Conservation (phyloP, 345 rosid species). For the Turnera subulata region DNA sequence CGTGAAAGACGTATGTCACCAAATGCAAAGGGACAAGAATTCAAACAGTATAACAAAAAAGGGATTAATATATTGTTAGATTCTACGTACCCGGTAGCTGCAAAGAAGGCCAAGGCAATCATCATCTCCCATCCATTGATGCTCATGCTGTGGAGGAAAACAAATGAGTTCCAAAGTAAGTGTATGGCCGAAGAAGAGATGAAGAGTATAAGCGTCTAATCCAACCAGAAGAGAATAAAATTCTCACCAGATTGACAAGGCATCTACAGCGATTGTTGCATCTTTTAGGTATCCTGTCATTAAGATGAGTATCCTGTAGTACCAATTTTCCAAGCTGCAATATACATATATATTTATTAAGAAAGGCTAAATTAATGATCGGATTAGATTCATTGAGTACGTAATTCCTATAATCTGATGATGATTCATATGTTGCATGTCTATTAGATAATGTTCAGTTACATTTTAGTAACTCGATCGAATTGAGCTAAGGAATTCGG, state of each 20-base stretch:
- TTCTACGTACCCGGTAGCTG: conserved; percentile 37
- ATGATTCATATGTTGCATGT: too few relatives aligned
- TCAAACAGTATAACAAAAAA: too few relatives aligned
- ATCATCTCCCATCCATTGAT: conserved; percentile 52
- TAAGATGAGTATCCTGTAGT: conserved; percentile 58
- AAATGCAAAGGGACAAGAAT: too few relatives aligned
- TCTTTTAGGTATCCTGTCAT: conserved; percentile 59
- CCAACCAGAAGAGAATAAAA: neutral
- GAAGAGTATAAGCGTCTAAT: neutral
- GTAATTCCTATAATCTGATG: too few relatives aligned
- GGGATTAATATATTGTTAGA: too few relatives aligned
- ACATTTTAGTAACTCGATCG: too few relatives aligned
- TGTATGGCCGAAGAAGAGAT: neutral
- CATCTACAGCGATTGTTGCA: conserved; percentile 56
- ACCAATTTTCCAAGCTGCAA: conserved; percentile 71
- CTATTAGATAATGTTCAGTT: too few relatives aligned
- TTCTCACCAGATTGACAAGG: conserved; percentile 38
- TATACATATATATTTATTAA: neutral
- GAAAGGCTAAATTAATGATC: too few relatives aligned
- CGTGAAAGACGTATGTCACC: too few relatives aligned
- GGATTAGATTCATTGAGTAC: too few relatives aligned
- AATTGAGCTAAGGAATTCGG: neutral
- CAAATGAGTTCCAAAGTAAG: neutral
- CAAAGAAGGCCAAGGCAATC: conserved; percentile 45
- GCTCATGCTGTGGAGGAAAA: conserved; percentile 32